These are phyloP conservation scores for Leccinum rimulosum DNA, from an alignment of 768 basidiomycete species.

Conservation along the genomic window DNA sequence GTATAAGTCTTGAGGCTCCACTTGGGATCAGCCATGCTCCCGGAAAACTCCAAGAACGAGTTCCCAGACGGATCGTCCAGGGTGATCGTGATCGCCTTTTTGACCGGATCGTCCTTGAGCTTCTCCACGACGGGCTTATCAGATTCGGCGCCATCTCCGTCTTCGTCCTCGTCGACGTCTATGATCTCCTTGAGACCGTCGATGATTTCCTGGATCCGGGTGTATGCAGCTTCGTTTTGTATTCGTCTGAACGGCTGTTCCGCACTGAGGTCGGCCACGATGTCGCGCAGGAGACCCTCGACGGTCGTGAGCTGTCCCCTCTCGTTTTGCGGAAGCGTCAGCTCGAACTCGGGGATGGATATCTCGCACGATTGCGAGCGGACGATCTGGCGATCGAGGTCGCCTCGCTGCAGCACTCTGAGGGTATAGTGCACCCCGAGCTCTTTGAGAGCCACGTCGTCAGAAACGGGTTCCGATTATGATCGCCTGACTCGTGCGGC, in stretches of 20 bases:
- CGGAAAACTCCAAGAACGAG: slow-evolving; percentile 92
- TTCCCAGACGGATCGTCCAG: slow-evolving; percentile 95
- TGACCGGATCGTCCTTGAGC: slow-evolving; percentile 46
- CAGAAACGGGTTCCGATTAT: not conserved
- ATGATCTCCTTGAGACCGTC: slow-evolving; percentile 62
- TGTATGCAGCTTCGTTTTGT: slow-evolving; percentile 69
- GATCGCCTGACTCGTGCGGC: too few relatives aligned
- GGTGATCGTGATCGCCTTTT: slow-evolving; percentile 74
- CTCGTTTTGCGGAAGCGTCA: slow-evolving; percentile 80
- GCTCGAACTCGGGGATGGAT: slow-evolving; percentile 79
- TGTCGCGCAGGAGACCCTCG: slow-evolving; percentile 86
- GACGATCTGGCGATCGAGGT: slow-evolving; percentile 92
- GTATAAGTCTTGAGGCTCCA: slow-evolving; percentile 87
- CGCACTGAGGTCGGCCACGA: slow-evolving; percentile 71
- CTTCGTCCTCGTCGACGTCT: slow-evolving; percentile 52
- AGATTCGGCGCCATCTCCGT: slow-evolving; percentile 27
- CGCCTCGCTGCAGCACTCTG: slow-evolving; percentile 65
- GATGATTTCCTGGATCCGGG: slow-evolving; percentile 75
- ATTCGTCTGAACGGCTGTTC: slow-evolving; percentile 84
- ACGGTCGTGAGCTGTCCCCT: slow-evolving; percentile 96
- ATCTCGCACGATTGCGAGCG: slow-evolving; percentile 83
- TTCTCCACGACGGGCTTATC: slow-evolving; percentile 30
- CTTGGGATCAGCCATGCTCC: slow-evolving; percentile 84
- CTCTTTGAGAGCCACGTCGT: slow-evolving; percentile 42
- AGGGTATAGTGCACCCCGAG: slow-evolving; percentile 82